phyloP scores from a whole-genome alignment of 2,329 filamentous ascomycete genomes.

The Intubia oerlemansii region DNA sequence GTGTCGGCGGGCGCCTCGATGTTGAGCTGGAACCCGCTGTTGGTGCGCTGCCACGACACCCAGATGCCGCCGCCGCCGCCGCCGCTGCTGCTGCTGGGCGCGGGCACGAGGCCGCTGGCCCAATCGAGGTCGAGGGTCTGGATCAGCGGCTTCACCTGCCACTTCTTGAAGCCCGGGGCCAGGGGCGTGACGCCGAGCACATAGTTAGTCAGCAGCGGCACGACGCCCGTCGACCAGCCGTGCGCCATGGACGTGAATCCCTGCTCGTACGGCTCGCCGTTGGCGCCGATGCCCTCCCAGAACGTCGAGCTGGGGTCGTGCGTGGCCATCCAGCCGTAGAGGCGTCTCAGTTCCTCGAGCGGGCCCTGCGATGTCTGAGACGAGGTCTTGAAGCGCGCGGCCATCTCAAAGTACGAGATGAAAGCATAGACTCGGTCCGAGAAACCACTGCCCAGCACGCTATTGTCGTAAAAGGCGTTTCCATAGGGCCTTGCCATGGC shows the following conservation, averaged over 20 bases:
- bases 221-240: slow-evolving; percentile 28
- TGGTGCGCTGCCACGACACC: slow-evolving; percentile 16
- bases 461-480: slow-evolving; percentile 29
- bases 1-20: slow-evolving; percentile 13
- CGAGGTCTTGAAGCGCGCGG: slow-evolving; percentile 20
- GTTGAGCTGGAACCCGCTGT: slow-evolving; percentile 10
- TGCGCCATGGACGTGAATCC: slow-evolving; percentile 27
- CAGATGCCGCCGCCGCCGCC: slow-evolving; percentile 14
- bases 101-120: slow-evolving; percentile 22
- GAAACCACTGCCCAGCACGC: slow-evolving; percentile 16
- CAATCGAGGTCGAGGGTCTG: slow-evolving; percentile 16
- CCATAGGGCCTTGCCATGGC: slow-evolving; percentile 20
- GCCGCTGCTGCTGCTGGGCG: too few relatives aligned
- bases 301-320: slow-evolving; percentile 24
- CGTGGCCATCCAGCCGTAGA: slow-evolving; percentile 27
- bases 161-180: slow-evolving; percentile 20
- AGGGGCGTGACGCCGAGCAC: slow-evolving; percentile 24
- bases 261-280: slow-evolving; percentile 21
- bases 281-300: slow-evolving; percentile 27
- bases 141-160: slow-evolving; percentile 17
- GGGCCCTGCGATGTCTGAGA: slow-evolving; percentile 4
- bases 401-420: slow-evolving; percentile 29
- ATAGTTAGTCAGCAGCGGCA: slow-evolving; percentile 22
- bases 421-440: slow-evolving; percentile 27
- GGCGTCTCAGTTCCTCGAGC: slow-evolving; percentile 21